Conservation (phyloP, 768 basidiomycete species). For the Tubosaeta sp. region DNA sequence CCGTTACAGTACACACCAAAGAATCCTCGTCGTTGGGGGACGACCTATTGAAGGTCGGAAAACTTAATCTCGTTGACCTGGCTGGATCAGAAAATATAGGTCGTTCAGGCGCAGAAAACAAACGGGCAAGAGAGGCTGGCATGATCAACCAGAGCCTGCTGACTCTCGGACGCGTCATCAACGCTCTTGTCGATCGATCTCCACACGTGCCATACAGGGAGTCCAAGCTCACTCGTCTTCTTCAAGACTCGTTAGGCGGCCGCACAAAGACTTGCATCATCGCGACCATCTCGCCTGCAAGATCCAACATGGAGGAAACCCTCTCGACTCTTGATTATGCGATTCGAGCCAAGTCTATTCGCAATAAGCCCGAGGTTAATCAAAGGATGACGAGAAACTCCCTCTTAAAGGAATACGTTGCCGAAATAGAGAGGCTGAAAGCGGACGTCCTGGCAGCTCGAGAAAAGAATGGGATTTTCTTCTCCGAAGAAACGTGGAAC, state of each 20-base stretch:
- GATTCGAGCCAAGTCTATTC: slow-evolving; percentile 89
- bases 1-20: slow-evolving; percentile 91
- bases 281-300: slow-evolving; percentile 91
- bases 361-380: slow-evolving; percentile 93
- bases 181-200: slow-evolving; percentile 88
- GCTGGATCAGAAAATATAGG: slow-evolving; percentile 98
- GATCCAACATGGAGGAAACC: slow-evolving; percentile 94
- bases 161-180: slow-evolving; percentile 96
- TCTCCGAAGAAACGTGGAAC: slow-evolving; percentile 87
- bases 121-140: slow-evolving; percentile 92
- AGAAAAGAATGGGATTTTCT: slow-evolving; percentile 95
- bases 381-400: slow-evolving; percentile 91
- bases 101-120: slow-evolving; percentile 91
- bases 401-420: slow-evolving; percentile 88
- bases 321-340: slow-evolving; percentile 97
- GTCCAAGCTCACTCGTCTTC: slow-evolving; percentile 93
- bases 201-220: slow-evolving; percentile 95
- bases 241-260: slow-evolving; percentile 99
- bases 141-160: slow-evolving; percentile 98
- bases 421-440: slow-evolving; percentile 90
- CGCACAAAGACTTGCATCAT: slow-evolving; percentile 97
- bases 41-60: slow-evolving; percentile 88
- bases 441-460: slow-evolving; percentile 85
- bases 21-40: slow-evolving; percentile 75
- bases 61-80: slow-evolving; percentile 94